These are phyloP conservation scores for Basidiobolus heterosporus DNA, from an alignment of 371 early-diverging fungal species.

Conservation along the genomic window DNA sequence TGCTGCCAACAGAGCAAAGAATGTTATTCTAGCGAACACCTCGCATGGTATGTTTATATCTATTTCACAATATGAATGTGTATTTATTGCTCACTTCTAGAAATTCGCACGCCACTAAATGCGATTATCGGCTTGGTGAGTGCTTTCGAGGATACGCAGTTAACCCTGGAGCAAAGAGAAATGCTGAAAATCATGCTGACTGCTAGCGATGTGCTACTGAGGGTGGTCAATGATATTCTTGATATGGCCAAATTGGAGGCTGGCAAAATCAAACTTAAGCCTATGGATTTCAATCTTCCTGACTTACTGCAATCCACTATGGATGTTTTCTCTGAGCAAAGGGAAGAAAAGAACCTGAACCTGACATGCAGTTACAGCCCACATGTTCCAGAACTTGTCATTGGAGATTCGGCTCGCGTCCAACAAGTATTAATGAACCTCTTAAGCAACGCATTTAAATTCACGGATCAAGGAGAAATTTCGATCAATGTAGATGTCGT, in stretches of 20 bases:
- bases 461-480: conserved; percentile 37
- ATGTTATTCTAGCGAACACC: conserved; percentile 20
- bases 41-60: conserved; percentile 9
- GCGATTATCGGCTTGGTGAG: conserved; percentile 20
- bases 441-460: conserved; percentile 48
- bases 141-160: conserved; percentile 15
- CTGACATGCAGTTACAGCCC: conserved; percentile 10
- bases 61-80: no score
- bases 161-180: conserved; percentile 18
- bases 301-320: conserved; percentile 23
- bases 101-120: conserved; percentile 24
- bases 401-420: conserved; percentile 26
- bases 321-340: conserved; percentile 7
- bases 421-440: conserved; percentile 30
- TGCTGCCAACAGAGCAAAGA: conserved; percentile 18
- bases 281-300: conserved; percentile 20
- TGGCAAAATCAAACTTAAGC: conserved; percentile 24
- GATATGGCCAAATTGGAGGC: conserved; percentile 38
- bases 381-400: conserved; percentile 14
- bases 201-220: conserved; percentile 21
- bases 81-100: background rate
- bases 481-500: conserved; percentile 20
- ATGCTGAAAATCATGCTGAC: conserved; percentile 20
- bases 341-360: conserved; percentile 8
- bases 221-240: conserved; percentile 32